phyloP scores from a whole-genome alignment of 768 basidiomycete species.

The Dictyophora rubrovolvata region DNA sequence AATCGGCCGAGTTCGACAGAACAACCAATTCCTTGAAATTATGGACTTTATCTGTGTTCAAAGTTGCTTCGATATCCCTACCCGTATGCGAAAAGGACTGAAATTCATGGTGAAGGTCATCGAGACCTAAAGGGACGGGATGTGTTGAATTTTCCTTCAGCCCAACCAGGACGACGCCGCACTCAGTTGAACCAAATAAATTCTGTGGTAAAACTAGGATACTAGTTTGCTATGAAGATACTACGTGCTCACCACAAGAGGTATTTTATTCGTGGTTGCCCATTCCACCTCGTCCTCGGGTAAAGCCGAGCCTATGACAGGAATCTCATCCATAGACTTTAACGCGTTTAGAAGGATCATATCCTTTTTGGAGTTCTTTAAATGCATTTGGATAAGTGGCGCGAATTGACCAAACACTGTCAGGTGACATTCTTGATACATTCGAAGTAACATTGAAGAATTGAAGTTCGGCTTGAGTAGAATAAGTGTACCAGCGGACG shows the following conservation, averaged over 20 bases:
- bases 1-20: constrained; percentile 54
- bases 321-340: background rate
- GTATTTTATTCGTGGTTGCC: background rate
- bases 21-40: background rate
- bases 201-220: background rate
- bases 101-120: background rate
- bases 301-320: background rate
- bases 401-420: background rate
- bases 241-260: background rate
- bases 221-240: background rate
- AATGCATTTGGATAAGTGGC: background rate
- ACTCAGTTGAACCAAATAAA: background rate
- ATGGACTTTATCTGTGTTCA: background rate
- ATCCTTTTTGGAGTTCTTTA: background rate
- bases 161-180: background rate
- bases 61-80: background rate
- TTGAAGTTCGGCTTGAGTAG: background rate
- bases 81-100: background rate
- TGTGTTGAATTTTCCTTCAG: background rate
- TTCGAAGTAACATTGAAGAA: background rate
- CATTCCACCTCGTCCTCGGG: background rate
- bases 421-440: background rate
- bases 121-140: background rate
- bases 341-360: background rate
- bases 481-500: background rate